A percentile compares a stretch with the other conserved stretches of the same genome.
Evolutionary conservation across 2,329 filamentous ascomycete genomes (phyloP).

Genomic region (Helotiales sp.): DNA sequence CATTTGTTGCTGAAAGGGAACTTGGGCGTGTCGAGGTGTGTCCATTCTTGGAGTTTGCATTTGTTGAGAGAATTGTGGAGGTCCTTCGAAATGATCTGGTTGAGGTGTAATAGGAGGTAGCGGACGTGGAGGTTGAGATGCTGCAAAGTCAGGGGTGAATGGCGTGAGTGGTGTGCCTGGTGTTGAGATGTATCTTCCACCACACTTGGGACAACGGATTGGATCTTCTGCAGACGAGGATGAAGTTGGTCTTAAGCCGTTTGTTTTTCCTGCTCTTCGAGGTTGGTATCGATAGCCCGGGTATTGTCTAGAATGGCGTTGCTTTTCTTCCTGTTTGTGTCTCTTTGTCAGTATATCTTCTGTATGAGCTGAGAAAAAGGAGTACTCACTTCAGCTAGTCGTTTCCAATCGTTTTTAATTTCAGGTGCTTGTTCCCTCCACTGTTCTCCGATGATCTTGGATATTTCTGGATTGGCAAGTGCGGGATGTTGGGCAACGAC

Average conservation of each 20-base stretch:
- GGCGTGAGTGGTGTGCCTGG: conserved; percentile 35
- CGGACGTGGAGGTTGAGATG: conserved; percentile 21
- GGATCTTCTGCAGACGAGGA: conserved; percentile 46
- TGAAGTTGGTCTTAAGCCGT: conserved; percentile 23
- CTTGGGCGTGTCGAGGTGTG: conserved; percentile 23
- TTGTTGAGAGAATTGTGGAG: conserved; percentile 18
- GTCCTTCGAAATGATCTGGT: conserved; percentile 20
- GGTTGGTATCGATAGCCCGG: conserved; percentile 95
- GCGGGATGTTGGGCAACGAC: conserved; percentile 84
- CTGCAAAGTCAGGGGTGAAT: conserved; percentile 27
- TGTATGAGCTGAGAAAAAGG: conserved; percentile 3
- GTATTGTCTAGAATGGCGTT: conserved; percentile 83
- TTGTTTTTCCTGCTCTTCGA: conserved; percentile 34
- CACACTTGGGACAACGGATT: conserved; percentile 69
- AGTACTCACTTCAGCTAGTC: conserved; percentile 71
- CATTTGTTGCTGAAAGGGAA: conserved; percentile 13
- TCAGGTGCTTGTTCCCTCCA: conserved; percentile 78
- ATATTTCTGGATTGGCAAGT: conserved; percentile 47
- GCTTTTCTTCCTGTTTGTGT: conserved; percentile 72
- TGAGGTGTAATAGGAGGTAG: conserved; percentile 25
- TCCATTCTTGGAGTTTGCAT: conserved; percentile 30
- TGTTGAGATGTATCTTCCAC: conserved; percentile 48
- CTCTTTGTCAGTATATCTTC: background rate
- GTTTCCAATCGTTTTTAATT: conserved; percentile 83
- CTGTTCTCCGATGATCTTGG: conserved; percentile 46